These are phyloP conservation scores for Cyanidiococcus yangmingshanensis DNA, from an alignment of 23 red algal species.

Conservation along the genomic window DNA sequence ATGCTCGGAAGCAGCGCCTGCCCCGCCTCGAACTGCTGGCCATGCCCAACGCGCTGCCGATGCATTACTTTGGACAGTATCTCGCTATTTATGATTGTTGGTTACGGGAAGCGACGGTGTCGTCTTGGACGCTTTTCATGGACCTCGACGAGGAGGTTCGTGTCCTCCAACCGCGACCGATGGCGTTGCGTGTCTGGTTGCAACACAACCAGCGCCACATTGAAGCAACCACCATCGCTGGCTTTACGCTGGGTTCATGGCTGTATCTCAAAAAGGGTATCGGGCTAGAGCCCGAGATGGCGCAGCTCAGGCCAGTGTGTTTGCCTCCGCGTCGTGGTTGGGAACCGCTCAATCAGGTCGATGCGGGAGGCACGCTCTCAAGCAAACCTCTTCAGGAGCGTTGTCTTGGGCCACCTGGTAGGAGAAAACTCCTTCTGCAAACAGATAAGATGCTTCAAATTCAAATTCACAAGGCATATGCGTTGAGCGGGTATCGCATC, in stretches of 20 bases:
- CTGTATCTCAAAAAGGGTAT: not conserved
- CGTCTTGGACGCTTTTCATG: not conserved
- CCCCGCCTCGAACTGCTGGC: not conserved
- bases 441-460: slow-evolving; percentile 5
- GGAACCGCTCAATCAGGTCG: not conserved
- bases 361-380: not conserved
- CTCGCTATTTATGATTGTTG: slow-evolving; percentile 15
- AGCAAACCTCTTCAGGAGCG: not conserved
- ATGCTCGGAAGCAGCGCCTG: not conserved
- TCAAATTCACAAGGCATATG: slow-evolving; percentile 12
- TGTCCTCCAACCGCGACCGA: not conserved
- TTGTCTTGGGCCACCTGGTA: not conserved
- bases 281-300: not conserved
- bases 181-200: not conserved
- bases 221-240: not conserved
- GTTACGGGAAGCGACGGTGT: slow-evolving; percentile 3
- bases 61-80: slow-evolving; percentile 23
- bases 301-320: not conserved
- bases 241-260: slow-evolving; percentile 7
- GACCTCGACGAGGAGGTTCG: slow-evolving; percentile 17
- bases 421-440: not conserved
- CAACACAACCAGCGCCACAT: not conserved
- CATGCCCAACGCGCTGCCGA: not conserved
- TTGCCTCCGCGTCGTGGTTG: not conserved
- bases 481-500: not conserved